Evolutionary conservation across 1,139 yeast genomes (phyloP), one percentile per base, ranked within the genome.

Genomic region (Lodderomyces oxycetoniae): DNA sequence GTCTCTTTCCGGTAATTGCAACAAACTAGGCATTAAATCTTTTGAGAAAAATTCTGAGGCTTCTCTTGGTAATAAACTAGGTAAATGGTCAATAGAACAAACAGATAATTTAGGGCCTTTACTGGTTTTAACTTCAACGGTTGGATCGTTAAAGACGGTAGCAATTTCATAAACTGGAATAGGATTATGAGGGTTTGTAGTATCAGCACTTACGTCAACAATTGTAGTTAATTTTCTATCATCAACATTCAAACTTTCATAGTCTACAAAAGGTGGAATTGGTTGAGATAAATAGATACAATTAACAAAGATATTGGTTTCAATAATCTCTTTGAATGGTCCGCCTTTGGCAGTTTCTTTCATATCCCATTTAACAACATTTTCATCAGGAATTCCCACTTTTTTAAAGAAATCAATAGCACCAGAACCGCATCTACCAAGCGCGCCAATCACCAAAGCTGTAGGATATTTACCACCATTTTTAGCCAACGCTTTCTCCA

Each of bases 381-480:
- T 81, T 38, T 68, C 76, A 30, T 86, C 95, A 37, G 97, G 96
- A 39, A 91, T 67, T 41, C 99, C 99, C 37, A 74, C 81, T 66
- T 83, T 83, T 48, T 70, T 73, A 63, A 87, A 76, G 41, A 88
- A 71, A 48, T 84, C 93, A 47, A 86, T 67, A 24, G 99, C 97
- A 56, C 99, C 99, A n/a, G 94, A 79, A 38, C 99, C 99, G 65
- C 98, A 91, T 70, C 99, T 83, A 44, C 98, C 99, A 41, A 89
- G 73, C 17, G 98, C 98, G 54, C 99, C 99, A 57, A 91, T 91
- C 37, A 91, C 82, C 50, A 91, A 71, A 33, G 83, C 86, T 36
- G 73, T 81, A 45, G 97, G 98, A 48, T 66, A 68, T 55, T 67
- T 71, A 33, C 83, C 84, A 35, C 80, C 81, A 34, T 64, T 72